These are phyloP conservation scores for Aspergillus bridgeri DNA, from an alignment of 495 filamentous ascomycete genomes.

Conservation along the genomic window DNA sequence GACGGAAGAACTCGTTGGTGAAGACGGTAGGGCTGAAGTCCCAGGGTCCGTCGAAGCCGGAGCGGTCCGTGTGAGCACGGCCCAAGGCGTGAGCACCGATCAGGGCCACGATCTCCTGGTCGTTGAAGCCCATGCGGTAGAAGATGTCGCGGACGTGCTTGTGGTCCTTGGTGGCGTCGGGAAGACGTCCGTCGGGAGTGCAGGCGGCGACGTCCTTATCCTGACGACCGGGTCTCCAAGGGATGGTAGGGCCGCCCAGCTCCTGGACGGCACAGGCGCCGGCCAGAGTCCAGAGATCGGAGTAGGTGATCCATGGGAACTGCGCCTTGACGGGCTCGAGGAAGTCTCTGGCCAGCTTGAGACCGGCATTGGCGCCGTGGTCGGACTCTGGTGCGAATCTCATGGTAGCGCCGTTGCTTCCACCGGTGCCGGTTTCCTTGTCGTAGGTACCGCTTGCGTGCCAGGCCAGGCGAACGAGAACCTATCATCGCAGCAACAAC, in stretches of 20 bases:
- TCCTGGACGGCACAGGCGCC: conserved; percentile 89
- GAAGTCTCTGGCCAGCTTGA: conserved; percentile 86
- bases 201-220: conserved; percentile 82
- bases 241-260: conserved; percentile 84
- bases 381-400: conserved; percentile 87
- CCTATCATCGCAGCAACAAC: conserved; percentile 21
- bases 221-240: conserved; percentile 83
- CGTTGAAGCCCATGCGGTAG: conserved; percentile 96
- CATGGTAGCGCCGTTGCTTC: conserved; percentile 97
- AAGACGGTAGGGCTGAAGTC: conserved; percentile 92
- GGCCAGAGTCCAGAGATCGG: conserved; percentile 91
- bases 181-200: conserved; percentile 94
- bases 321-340: conserved; percentile 83
- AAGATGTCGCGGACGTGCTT: conserved; percentile 90
- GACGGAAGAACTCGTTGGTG: conserved; percentile 90
- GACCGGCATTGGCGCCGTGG: conserved; percentile 92
- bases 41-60: conserved; percentile 90
- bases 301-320: conserved; percentile 95
- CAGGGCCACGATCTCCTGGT: conserved; percentile 93
- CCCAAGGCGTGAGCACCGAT: conserved; percentile 89
- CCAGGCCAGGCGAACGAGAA: conserved; percentile 82
- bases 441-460: conserved; percentile 89
- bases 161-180: conserved; percentile 77
- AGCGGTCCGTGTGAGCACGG: conserved; percentile 85
- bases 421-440: conserved; percentile 82